Conservation (phyloP, 495 filamentous ascomycete species). For the Terfezia boudieri region DNA sequence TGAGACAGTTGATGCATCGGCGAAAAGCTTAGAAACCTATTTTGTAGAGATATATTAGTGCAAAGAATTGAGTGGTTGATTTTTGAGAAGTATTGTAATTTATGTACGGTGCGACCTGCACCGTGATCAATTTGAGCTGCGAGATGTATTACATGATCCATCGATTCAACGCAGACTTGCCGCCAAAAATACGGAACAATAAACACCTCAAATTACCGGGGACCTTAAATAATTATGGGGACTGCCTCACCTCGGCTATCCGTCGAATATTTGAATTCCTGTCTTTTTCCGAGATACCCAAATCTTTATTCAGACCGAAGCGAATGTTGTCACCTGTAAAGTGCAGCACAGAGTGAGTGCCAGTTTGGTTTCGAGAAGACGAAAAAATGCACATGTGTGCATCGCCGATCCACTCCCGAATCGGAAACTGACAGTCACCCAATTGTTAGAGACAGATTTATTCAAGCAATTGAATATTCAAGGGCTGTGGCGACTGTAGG, state of each 20-base stretch:
- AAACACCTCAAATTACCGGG: too few relatives aligned
- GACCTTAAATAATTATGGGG: not conserved
- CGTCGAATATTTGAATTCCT: slow-evolving; percentile 92
- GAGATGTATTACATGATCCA: too few relatives aligned
- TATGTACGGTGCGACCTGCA: too few relatives aligned
- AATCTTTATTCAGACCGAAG: slow-evolving; percentile 91
- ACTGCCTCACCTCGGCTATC: slow-evolving; percentile 50
- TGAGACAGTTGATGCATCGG: slow-evolving; percentile 65
- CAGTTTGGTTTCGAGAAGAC: too few relatives aligned
- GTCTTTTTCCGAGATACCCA: slow-evolving; percentile 82
- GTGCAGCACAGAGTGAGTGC: too few relatives aligned
- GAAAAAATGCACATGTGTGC: too few relatives aligned
- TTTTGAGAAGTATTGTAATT: not conserved
- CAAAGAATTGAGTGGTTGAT: not conserved
- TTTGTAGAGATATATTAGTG: slow-evolving; percentile 1
- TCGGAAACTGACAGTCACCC: too few relatives aligned
- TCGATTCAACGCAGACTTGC: too few relatives aligned
- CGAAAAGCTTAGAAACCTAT: slow-evolving; percentile 84
- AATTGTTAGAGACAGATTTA: too few relatives aligned
- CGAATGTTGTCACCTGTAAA: slow-evolving; percentile 67
- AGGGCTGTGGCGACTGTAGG: slow-evolving; percentile 89
- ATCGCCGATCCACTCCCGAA: too few relatives aligned
- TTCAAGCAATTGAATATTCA: slow-evolving; percentile 68
- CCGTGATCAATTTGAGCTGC: too few relatives aligned
- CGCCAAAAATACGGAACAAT: too few relatives aligned